Conservation (phyloP, 2,329 filamentous ascomycete genomes). For the Rhytidhysteron rufulum region DNA sequence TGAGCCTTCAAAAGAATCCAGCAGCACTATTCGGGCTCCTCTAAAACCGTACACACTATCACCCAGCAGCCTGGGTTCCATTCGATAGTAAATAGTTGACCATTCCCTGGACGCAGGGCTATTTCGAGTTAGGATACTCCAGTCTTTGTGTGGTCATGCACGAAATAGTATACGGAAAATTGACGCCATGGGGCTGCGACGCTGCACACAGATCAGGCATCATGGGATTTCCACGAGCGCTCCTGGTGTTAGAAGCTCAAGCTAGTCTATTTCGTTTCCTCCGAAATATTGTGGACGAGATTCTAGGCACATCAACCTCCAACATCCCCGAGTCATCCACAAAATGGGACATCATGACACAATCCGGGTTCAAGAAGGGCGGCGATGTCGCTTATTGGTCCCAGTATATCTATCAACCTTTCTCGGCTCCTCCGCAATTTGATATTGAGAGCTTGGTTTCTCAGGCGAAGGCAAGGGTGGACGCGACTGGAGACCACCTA, state of each 20-base stretch:
- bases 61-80: constrained; percentile 5
- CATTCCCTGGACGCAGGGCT: background rate
- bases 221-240: constrained; percentile 17
- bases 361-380: constrained; percentile 5
- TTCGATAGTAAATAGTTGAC: constrained; percentile 6
- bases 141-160: constrained; percentile 9
- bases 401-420: constrained; percentile 10
- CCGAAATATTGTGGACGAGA: constrained; percentile 4
- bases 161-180: constrained; percentile 6
- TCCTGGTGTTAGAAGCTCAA: constrained; percentile 17
- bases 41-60: constrained; percentile 3
- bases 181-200: constrained; percentile 10
- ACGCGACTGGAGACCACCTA: constrained; percentile 16
- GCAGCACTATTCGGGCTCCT: constrained; percentile 5
- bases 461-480: constrained; percentile 6
- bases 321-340: background rate
- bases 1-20: constrained; percentile 3
- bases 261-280: constrained; percentile 11
- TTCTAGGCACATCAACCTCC: constrained; percentile 4
- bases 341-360: constrained; percentile 6
- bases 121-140: constrained; percentile 7
- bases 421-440: constrained; percentile 12
- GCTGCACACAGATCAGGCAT: constrained; percentile 13
- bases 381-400: constrained; percentile 10
- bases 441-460: constrained; percentile 11